Evolutionary conservation across 2,329 filamentous ascomycete genomes (phyloP), one percentile per base, ranked within the genome.

Genomic region (Neonectria sp.): DNA sequence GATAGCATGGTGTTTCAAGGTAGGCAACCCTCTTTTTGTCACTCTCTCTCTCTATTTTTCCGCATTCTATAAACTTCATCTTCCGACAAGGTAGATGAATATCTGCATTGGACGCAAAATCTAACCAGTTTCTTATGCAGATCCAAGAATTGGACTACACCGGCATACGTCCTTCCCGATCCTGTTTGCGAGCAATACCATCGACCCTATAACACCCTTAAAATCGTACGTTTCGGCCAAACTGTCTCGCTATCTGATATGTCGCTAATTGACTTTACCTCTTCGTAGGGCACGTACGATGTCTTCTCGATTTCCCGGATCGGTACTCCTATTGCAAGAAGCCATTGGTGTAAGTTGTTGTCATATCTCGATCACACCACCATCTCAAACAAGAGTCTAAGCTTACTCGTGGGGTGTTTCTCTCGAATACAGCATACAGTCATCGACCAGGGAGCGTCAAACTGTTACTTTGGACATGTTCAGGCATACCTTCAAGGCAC

Each of bases 161-260:
- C 71, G 43, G 57, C 52, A 63, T 12, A 81, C 78, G 12, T 72
- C 79, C 7, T 82, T 81, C 62, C 81, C 81, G 13, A 74, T 83
- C 35, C 72, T 83, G 7, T 82, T 83, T 65, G 49, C 81, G 33
- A 80, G 80, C 55, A 83, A 82, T 33, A 82, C 78, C 4, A 69
- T 77, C 40, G 81, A 83, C 62, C 79, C 79, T 13, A 69, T 83
- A n/a, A 79, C 81, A 7, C 80, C 81, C 12, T 67, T 82, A 68
- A 76, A 13, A 61, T 79, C 72, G 78, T 79, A 77, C 0, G 75
- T 77, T 66, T 35, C 58, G 6, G 11, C 24, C 40, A 59, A 65
- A 25, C 15, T 48, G 1, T 49, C 27, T 66, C 21, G 4, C 25
- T 9, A 60, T 64, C 31, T 49, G 12, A 31, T 43, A 58, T 59